These are phyloP conservation scores for Fusarium protoensiforme DNA, from an alignment of 2,329 filamentous ascomycete species.

Conservation along the genomic window DNA sequence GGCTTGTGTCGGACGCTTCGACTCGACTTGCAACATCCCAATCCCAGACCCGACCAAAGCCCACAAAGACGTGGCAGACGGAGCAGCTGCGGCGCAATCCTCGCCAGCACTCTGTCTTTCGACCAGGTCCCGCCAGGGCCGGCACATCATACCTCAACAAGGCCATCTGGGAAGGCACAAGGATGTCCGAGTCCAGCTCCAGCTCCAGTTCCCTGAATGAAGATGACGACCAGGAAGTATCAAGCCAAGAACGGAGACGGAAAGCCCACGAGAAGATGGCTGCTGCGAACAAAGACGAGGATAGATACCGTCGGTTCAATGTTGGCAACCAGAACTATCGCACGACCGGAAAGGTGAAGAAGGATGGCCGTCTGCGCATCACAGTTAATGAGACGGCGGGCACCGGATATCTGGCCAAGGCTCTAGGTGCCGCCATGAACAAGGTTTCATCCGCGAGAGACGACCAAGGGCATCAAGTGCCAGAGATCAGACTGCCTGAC, in stretches of 20 bases:
- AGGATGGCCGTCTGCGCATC: conserved; percentile 77
- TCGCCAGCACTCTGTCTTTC: conserved; percentile 19
- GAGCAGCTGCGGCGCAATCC: conserved; percentile 25
- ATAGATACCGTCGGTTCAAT: conserved; percentile 55
- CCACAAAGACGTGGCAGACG: conserved; percentile 36
- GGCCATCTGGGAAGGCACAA: conserved; percentile 31
- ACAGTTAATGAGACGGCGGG: conserved; percentile 77
- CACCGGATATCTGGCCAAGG: conserved; percentile 78
- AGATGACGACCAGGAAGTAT: background rate
- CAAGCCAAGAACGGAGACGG: background rate
- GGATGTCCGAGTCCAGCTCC: background rate
- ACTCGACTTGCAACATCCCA: conserved; percentile 2
- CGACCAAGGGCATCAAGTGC: conserved; percentile 1
- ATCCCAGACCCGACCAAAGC: conserved; percentile 20
- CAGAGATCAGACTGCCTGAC: conserved; percentile 23
- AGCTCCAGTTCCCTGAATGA: conserved; percentile 28
- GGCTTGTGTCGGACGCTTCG: background rate
- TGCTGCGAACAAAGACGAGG: conserved; percentile 36
- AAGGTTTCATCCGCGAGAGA: conserved; percentile 35
- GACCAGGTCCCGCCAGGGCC: conserved; percentile 32
- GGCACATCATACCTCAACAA: conserved; percentile 36
- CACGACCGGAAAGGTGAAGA: conserved; percentile 73
- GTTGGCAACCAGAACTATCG: conserved; percentile 73
- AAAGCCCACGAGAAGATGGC: conserved; percentile 1
- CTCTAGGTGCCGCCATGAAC: conserved; percentile 72